Conservation (phyloP, 2,329 filamentous ascomycete genomes). For the Aschersonia sp. region DNA sequence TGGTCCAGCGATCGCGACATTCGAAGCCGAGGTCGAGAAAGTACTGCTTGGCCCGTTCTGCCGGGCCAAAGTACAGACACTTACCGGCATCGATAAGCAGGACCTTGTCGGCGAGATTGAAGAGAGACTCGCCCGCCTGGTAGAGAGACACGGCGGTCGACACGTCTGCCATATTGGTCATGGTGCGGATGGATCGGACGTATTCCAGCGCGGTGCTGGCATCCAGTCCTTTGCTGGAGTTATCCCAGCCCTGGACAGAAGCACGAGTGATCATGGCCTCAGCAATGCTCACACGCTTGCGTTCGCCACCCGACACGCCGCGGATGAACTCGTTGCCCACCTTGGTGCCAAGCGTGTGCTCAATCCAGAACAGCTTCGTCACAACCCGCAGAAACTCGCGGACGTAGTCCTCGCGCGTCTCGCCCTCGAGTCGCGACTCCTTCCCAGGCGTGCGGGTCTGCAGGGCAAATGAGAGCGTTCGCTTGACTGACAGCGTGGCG, state of each 20-base stretch:
- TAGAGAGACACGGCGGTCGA: constrained; percentile 61
- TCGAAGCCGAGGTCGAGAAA: constrained; percentile 60
- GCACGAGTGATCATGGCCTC: constrained; percentile 47
- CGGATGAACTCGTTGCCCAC: constrained; percentile 58
- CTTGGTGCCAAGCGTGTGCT: constrained; percentile 52
- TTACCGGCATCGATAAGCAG: constrained; percentile 59
- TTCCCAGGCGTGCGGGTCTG: constrained; percentile 44
- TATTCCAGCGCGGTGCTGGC: constrained; percentile 62
- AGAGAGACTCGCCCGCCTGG: constrained; percentile 52
- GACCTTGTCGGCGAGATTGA: constrained; percentile 60
- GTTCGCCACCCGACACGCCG: constrained; percentile 46
- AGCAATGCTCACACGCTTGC: constrained; percentile 63
- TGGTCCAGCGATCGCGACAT: constrained; percentile 57
- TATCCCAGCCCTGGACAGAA: constrained; percentile 59
- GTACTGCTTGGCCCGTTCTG: constrained; percentile 49
- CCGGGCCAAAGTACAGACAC: constrained; percentile 57
- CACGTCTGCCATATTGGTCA: constrained; percentile 57
- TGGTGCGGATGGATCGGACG: constrained; percentile 44
- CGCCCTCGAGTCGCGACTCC: constrained; percentile 38
- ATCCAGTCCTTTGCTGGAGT: constrained; percentile 57
- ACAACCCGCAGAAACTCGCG: constrained; percentile 43
- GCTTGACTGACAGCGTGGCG: constrained; percentile 50
- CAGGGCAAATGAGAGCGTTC: constrained; percentile 53
- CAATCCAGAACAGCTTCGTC: constrained; percentile 57
- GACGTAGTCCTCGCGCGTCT: constrained; percentile 39